These are phyloP conservation scores for Laburnicola sp. DNA, from an alignment of 2,329 filamentous ascomycete species.

Conservation along the genomic window DNA sequence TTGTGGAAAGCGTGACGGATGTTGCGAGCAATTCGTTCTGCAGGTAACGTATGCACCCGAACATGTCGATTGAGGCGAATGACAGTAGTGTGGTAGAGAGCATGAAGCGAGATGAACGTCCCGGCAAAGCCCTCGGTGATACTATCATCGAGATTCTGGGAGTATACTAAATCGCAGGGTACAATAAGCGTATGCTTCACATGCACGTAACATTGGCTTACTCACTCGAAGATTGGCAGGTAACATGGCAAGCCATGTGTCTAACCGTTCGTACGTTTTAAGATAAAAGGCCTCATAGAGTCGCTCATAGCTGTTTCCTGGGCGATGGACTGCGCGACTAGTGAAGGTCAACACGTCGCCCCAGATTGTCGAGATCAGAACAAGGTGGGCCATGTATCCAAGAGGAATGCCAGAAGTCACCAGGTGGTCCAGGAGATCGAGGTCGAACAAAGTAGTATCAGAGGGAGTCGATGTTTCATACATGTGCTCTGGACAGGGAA, in stretches of 20 bases:
- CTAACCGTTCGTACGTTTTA: conserved; percentile 56
- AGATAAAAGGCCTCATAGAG: conserved; percentile 58
- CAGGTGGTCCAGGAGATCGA: conserved; percentile 49
- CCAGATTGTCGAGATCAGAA: conserved; percentile 67
- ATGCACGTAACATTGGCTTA: background rate
- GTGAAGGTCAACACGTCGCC: conserved; percentile 65
- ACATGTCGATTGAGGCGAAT: conserved; percentile 68
- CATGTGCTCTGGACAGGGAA: conserved; percentile 63
- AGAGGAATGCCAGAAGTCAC: conserved; percentile 41
- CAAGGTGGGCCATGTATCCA: conserved; percentile 61
- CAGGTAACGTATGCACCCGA: conserved; percentile 30
- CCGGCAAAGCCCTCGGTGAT: conserved; percentile 59
- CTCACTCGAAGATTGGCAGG: conserved; percentile 54
- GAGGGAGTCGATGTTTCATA: conserved; percentile 65
- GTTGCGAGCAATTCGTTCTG: conserved; percentile 37
- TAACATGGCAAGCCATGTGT: conserved; percentile 62
- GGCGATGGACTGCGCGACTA: conserved; percentile 55
- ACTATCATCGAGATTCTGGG: conserved; percentile 60
- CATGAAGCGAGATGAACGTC: conserved; percentile 65
- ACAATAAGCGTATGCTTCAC: background rate
- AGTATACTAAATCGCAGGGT: conserved; percentile 46
- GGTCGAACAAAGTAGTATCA: conserved; percentile 64
- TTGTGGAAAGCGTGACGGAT: conserved; percentile 33
- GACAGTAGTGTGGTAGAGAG: conserved; percentile 66
- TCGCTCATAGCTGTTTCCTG: conserved; percentile 48